Evolutionary conservation across 73 alveolate species (phyloP), one percentile per base, ranked within the genome.

Genomic region (Paramecium pentaurelia): DNA sequence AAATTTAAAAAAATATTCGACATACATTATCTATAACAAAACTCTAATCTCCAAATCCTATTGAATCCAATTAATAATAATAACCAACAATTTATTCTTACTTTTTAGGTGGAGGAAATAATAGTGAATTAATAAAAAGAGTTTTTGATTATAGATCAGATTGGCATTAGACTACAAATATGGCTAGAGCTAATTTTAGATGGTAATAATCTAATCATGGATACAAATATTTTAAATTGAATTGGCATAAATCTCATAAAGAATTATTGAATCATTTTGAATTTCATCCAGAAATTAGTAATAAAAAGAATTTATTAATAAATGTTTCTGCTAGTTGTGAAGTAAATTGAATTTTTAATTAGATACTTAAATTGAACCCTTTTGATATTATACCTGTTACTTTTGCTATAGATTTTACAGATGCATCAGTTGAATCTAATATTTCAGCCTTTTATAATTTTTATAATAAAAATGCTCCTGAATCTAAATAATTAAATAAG

Each of bases 261-360:
- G 88, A 83, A 34, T 40, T 96, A 18, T 98, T 98, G 18, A 98
- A 98, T 93, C 99, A 98, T 90, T 98, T 96, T 86, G 99, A 98
- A 88, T 97, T 95, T 93, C 99, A 98, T 94, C 88, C 93, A n/a
- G 89, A 95, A 37, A 89, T 98, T 28, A 91, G 98, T 54, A 97
- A 97, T 91, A 98, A 98, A 93, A 97, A 96, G 37, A 93, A 95
- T 92, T 84, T 97, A 94, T 98, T 96, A 93, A 75, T 93, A 40
- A 97, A 95, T 89, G 88, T 98, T 60, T 91, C 88, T 27, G 47
- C 59, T 10, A 37, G 18, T 12, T 64, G 80, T 22, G 77, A 71
- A 27, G 49, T 71, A 70, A 30, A 18, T 9, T n/a, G 3, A 60
- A 20, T 58, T 60, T 60, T 64, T 14, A 12, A 14, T 36, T 18